A percentile compares a stretch with the other conserved stretches of the same genome.
phyloP scores from a whole-genome alignment of 192 early-diverging fungal genomes.

The Hyaloraphidium curvatum region DNA sequence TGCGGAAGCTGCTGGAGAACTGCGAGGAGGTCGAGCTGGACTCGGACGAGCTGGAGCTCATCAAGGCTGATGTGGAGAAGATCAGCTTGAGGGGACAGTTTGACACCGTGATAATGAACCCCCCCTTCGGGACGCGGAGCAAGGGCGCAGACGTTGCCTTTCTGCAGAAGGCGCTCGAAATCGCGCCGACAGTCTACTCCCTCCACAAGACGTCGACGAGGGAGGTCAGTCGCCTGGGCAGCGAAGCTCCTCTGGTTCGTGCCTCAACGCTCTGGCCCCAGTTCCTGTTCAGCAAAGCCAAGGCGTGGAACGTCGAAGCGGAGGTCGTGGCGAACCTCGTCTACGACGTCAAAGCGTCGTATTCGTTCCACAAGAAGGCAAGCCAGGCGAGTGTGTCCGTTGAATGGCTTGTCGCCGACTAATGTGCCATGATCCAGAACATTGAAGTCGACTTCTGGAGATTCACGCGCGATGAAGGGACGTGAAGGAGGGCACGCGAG shows the following conservation, averaged over 20 bases:
- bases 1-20: too few species aligned
- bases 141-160: slow-evolving; percentile 57
- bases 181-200: slow-evolving; percentile 44
- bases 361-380: too few species aligned
- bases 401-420: too few species aligned
- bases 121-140: slow-evolving; percentile 57
- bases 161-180: slow-evolving; percentile 45
- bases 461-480: too few species aligned
- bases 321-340: slow-evolving; percentile 57
- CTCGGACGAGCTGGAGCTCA: slow-evolving; percentile 43
- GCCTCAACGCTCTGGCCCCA: slow-evolving; percentile 10
- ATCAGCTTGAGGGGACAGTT: slow-evolving; percentile 29
- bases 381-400: too few species aligned
- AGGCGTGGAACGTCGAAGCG: slow-evolving; percentile 47
- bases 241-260: background rate
- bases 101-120: slow-evolving; percentile 66
- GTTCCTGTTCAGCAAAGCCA: slow-evolving; percentile 44
- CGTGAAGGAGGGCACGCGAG: too few species aligned
- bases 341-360: too few species aligned
- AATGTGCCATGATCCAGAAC: too few species aligned
- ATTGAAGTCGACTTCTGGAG: too few species aligned
- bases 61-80: slow-evolving; percentile 42
- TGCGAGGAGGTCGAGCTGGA: too few species aligned
- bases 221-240: slow-evolving; percentile 17
- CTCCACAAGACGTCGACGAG: slow-evolving; percentile 61